These are phyloP conservation scores for Phyllosticta citribraziliensis DNA, from an alignment of 2,329 filamentous ascomycete species.

Conservation along the genomic window DNA sequence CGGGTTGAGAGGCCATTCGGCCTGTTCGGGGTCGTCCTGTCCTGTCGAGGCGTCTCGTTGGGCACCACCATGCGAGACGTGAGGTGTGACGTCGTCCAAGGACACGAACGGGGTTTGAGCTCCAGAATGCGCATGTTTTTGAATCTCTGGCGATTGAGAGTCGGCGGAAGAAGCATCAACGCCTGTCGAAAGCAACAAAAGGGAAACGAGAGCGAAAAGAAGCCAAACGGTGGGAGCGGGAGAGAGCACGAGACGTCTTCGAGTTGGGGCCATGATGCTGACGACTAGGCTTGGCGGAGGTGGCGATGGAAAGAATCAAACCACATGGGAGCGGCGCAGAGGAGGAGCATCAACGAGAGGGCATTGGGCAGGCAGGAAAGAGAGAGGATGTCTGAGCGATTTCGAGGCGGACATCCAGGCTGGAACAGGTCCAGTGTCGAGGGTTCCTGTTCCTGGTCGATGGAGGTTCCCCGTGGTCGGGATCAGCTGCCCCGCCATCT, in stretches of 20 bases:
- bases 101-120: background rate
- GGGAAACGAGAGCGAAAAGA: background rate
- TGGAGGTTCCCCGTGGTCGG: background rate
- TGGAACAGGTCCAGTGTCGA: background rate
- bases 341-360: background rate
- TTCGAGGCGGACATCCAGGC: background rate
- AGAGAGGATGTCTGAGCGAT: background rate
- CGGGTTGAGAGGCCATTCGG: constrained; percentile 12
- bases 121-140: background rate
- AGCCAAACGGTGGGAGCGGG: background rate
- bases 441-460: background rate
- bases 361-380: background rate
- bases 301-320: background rate
- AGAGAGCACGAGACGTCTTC: background rate
- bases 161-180: background rate
- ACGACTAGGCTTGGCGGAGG: background rate
- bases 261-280: background rate
- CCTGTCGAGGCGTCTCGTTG: background rate
- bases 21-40: background rate
- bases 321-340: background rate
- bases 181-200: background rate
- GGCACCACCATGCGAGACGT: background rate
- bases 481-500: background rate
- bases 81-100: background rate
- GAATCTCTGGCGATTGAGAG: background rate